Conservation (phyloP, 2,329 filamentous ascomycete species). For the Cladobotryum protrusum region DNA sequence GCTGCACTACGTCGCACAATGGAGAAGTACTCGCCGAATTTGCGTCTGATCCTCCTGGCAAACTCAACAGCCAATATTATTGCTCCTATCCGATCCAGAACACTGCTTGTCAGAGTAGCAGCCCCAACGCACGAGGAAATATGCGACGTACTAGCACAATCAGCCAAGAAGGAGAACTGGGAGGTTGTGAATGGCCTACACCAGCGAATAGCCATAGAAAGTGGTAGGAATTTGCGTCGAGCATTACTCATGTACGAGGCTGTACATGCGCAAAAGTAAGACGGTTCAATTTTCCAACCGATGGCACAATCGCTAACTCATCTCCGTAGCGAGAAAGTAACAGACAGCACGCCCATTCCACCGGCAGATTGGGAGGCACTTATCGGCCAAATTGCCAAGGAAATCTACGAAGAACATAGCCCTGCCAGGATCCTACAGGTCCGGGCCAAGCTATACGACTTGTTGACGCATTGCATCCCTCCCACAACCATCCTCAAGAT, state of each 20-base stretch:
- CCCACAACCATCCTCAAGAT: constrained; percentile 91
- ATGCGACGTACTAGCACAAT: constrained; percentile 62
- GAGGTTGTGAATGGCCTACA: constrained; percentile 70
- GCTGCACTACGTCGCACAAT: constrained; percentile 91
- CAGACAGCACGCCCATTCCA: constrained; percentile 80
- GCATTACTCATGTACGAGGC: constrained; percentile 96
- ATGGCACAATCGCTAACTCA: constrained; percentile 22
- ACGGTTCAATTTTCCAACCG: too few species aligned
- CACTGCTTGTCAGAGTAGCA: constrained; percentile 83
- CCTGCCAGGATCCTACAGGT: constrained; percentile 82
- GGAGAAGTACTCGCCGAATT: constrained; percentile 98
- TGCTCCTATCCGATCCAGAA: constrained; percentile 91
- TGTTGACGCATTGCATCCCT: constrained; percentile 95
- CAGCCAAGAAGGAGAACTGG: constrained; percentile 77
- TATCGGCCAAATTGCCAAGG: constrained; percentile 80
- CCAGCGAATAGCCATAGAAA: constrained; percentile 79
- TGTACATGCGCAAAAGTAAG: constrained; percentile 93
- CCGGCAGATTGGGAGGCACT: constrained; percentile 96
- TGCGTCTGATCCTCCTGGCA: constrained; percentile 84
- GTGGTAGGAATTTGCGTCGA: constrained; percentile 81
- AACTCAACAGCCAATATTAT: constrained; percentile 99
- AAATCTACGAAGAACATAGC: constrained; percentile 91
- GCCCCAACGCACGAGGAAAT: constrained; percentile 85
- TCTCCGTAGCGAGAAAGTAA: constrained; percentile 70
- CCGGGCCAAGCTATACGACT: constrained; percentile 89